Evolutionary conservation across 139 green algal genomes (phyloP).

Genomic region (Chlorella sorokiniana): DNA sequence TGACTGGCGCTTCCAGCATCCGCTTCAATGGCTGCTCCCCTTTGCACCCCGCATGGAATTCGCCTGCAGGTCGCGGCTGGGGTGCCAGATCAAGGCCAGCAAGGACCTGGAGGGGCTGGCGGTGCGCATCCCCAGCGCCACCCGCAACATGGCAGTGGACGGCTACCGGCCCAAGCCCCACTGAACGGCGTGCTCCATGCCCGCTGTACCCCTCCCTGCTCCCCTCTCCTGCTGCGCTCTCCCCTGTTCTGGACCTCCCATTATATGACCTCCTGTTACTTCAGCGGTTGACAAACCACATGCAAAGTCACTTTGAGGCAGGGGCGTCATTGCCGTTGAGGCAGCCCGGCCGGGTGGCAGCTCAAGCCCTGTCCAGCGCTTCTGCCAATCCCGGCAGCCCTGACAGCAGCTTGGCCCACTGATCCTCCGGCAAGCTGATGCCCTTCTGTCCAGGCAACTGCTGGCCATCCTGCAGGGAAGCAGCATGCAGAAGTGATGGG

Average conservation of each 20-base stretch:
- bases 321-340: no score
- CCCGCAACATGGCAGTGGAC: constrained; percentile 94
- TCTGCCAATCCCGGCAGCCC: constrained; percentile 36
- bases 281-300: not conserved
- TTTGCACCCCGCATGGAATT: no score
- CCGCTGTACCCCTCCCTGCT: not conserved
- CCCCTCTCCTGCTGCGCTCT: not conserved
- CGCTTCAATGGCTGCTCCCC: not conserved
- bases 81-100: constrained; percentile 91
- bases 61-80: constrained; percentile 85
- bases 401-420: constrained; percentile 52
- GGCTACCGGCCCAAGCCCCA: constrained; percentile 85
- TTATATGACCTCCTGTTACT: not conserved
- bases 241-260: not conserved
- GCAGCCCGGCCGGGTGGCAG: no score
- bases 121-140: constrained; percentile 92
- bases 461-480: not conserved
- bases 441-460: constrained; percentile 57
- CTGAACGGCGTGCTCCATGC: constrained; percentile 31
- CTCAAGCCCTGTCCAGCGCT: not conserved
- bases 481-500: not conserved
- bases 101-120: constrained; percentile 91
- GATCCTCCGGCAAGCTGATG: constrained; percentile 51
- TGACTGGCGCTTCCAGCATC: not conserved
- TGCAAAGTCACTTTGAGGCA: no score